phyloP scores from a whole-genome alignment of 345 rosid genomes.

The Rhodamnia rubescens region DNA sequence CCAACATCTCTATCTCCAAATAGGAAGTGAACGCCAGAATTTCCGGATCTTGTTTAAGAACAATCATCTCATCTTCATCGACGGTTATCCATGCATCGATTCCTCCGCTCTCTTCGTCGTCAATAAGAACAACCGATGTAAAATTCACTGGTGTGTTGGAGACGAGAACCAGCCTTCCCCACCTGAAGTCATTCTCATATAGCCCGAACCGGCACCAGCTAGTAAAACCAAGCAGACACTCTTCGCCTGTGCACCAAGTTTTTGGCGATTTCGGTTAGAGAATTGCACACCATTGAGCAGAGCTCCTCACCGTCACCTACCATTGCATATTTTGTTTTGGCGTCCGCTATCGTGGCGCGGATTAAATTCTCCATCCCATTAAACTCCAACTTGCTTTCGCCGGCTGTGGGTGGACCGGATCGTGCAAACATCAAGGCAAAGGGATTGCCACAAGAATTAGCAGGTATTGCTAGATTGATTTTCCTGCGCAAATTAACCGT shows the following conservation, averaged over 20 bases:
- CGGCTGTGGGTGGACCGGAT: not conserved
- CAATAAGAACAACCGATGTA: slow-evolving; percentile 21
- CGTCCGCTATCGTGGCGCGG: too few relatives aligned
- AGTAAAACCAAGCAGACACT: slow-evolving; percentile 5
- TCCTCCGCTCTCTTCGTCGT: slow-evolving; percentile 19
- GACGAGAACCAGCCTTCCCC: slow-evolving; percentile 39
- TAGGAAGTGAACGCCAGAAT: too few relatives aligned
- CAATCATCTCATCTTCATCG: not conserved
- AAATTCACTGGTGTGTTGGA: slow-evolving; percentile 12
- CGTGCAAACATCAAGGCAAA: not conserved
- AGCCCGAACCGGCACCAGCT: slow-evolving; percentile 21
- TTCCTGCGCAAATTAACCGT: not conserved
- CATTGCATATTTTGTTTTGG: too few relatives aligned
- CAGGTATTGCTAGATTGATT: not conserved
- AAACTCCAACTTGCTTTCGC: too few relatives aligned
- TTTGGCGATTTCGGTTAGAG: not conserved
- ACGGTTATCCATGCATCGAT: slow-evolving; percentile 40
- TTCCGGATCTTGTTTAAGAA: not conserved
- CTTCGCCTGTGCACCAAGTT: not conserved
- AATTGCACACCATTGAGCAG: not conserved
- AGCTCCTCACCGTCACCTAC: not conserved
- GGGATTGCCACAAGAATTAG: not conserved
- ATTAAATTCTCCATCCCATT: not conserved
- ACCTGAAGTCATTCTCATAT: slow-evolving; percentile 41
- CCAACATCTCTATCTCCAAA: too few relatives aligned